Evolutionary conservation across 352 stramenopile genomes (phyloP), one percentile per base, ranked within the genome.

Genomic region (Thalassiosira oceanica): DNA sequence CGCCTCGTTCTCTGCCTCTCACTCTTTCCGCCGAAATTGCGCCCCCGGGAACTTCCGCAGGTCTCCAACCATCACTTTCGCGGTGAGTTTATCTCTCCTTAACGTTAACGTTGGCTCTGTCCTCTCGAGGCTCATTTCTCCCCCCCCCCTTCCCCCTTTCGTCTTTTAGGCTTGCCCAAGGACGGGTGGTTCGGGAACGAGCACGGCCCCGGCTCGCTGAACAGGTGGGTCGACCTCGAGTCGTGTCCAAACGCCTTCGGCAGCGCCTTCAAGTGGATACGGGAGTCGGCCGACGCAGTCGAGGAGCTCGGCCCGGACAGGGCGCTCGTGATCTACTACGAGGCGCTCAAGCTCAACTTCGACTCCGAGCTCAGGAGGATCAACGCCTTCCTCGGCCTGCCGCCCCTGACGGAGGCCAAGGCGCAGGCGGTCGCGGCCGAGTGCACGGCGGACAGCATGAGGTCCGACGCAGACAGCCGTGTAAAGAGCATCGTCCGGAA

Each of bases 111-210:
- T n/a, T n/a, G n/a, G n/a, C n/a, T n/a, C n/a, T n/a, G n/a, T n/a
- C n/a, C n/a, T n/a, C n/a, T n/a, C n/a, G n/a, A n/a, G n/a, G n/a
- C n/a, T n/a, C n/a, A n/a, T n/a, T n/a, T n/a, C n/a, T n/a, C n/a
- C n/a, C n/a, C n/a, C n/a, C n/a, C n/a, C n/a, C n/a, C n/a, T n/a
- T n/a, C n/a, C n/a, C n/a, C n/a, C n/a, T n/a, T n/a, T n/a, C n/a
- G n/a, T n/a, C n/a, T n/a, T n/a, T n/a, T n/a, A n/a, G n/a, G n/a
- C n/a, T n/a, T n/a, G n/a, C 15, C 52, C 18, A 31, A 43, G 37
- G 52, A 61, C 28, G 52, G 52, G 1, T 61, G 52, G 52, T 16
- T 23, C 3, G 52, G 52, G 5, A 61, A 61, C 37, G 35, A 53
- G n/a, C 52, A 53, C 7, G 52, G 52, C 18, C 52, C 52, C 35